Percentiles rank a stretch among this genome's conserved stretches.
Evolutionary conservation across 2,329 filamentous ascomycete species (phyloP).

Genomic region (Aspergillaceae sp.): DNA sequence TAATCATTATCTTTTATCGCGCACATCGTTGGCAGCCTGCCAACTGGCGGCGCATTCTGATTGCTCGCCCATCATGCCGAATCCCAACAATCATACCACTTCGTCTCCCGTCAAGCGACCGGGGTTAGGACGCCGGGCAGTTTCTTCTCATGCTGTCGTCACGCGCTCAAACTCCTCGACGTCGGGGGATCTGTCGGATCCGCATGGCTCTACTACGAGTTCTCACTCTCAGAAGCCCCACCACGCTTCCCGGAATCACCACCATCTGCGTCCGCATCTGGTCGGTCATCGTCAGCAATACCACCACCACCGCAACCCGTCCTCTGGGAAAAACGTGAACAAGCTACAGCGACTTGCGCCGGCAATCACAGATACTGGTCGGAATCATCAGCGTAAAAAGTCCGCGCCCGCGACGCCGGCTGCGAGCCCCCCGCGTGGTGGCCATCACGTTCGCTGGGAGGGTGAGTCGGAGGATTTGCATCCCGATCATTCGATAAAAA

Average conservation of each 20-base stretch:
- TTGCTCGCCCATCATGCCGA: slow-evolving; percentile 13
- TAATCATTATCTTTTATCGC: neutral
- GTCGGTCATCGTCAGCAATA: slow-evolving; percentile 31
- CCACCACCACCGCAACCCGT: slow-evolving; percentile 35
- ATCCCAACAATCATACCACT: slow-evolving; percentile 15
- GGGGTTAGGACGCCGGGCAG: slow-evolving; percentile 31
- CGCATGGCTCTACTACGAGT: slow-evolving; percentile 5
- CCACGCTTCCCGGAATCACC: slow-evolving; percentile 24
- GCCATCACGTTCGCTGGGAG: slow-evolving; percentile 35
- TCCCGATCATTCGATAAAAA: slow-evolving; percentile 32
- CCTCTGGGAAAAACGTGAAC: slow-evolving; percentile 36
- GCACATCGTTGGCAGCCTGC: neutral
- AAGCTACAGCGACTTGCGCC: slow-evolving; percentile 33
- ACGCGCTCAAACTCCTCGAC: slow-evolving; percentile 26
- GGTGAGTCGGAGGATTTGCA: slow-evolving; percentile 29
- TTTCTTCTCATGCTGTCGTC: slow-evolving; percentile 33
- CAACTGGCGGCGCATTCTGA: neutral
- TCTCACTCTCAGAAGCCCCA: slow-evolving; percentile 23
- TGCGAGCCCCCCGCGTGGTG: slow-evolving; percentile 30
- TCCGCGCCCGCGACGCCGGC: slow-evolving; percentile 37
- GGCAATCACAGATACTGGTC: slow-evolving; percentile 19
- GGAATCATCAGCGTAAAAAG: slow-evolving; percentile 39
- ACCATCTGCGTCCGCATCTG: slow-evolving; percentile 35
- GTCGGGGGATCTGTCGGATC: slow-evolving; percentile 23
- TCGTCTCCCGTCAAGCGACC: slow-evolving; percentile 34